These are phyloP conservation scores for Ashbya aceris DNA, from an alignment of 1,139 yeast genomes.

Conservation along the genomic window DNA sequence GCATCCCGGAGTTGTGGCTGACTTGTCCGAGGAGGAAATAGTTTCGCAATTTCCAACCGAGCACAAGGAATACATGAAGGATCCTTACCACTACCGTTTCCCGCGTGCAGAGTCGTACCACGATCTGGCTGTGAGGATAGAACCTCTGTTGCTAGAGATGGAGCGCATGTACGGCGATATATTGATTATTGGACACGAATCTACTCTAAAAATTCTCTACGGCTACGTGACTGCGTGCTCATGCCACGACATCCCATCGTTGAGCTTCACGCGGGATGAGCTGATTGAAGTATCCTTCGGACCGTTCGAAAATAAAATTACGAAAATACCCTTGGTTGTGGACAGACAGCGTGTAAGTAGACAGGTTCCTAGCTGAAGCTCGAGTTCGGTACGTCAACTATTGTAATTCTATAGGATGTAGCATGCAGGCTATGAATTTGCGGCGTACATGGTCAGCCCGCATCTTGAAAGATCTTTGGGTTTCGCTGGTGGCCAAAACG, in stretches of 20 bases:
- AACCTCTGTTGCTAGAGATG: slow-evolving; percentile 85
- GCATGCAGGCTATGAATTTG: not conserved
- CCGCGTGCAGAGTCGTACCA: slow-evolving; percentile 93
- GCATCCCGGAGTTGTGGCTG: slow-evolving; percentile 85
- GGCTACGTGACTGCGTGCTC: slow-evolving; percentile 93
- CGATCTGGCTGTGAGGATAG: slow-evolving; percentile 89
- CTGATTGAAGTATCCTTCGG: slow-evolving; percentile 80
- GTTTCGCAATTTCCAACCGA: slow-evolving; percentile 56
- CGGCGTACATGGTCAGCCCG: too few relatives aligned
- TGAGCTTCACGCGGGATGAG: slow-evolving; percentile 71
- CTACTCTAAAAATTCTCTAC: slow-evolving; percentile 77
- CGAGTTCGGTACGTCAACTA: too few relatives aligned
- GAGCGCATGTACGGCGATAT: slow-evolving; percentile 86
- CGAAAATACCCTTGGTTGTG: slow-evolving; percentile 38
- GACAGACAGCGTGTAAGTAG: slow-evolving; percentile 11
- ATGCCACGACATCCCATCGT: slow-evolving; percentile 72
- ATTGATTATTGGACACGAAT: slow-evolving; percentile 85
- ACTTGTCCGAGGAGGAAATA: slow-evolving; percentile 53
- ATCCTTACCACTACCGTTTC: slow-evolving; percentile 88
- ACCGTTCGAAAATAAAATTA: slow-evolving; percentile 74
- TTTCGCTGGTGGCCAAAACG: too few relatives aligned
- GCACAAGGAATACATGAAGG: slow-evolving; percentile 52
- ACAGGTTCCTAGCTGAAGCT: too few relatives aligned
- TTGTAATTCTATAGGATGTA: not conserved
- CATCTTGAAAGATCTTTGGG: too few relatives aligned